phyloP scores from a whole-genome alignment of 805 yeast species.

The Maudiozyma bulderi region DNA sequence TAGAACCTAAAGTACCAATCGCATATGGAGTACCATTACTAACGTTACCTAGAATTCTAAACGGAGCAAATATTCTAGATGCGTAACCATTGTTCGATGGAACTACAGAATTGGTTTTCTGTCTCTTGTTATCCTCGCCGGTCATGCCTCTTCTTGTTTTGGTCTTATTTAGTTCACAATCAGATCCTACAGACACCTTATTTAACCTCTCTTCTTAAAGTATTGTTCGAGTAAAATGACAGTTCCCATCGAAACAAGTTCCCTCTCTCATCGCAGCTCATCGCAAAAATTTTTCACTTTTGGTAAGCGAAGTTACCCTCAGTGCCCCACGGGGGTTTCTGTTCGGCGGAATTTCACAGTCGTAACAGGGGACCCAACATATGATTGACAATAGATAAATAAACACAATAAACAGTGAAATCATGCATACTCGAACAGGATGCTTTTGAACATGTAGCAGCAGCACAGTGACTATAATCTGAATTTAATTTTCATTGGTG shows the following conservation, averaged over 20 bases:
- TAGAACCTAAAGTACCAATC: conserved; percentile 76
- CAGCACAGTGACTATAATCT: no score
- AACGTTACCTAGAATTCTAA: conserved; percentile 85
- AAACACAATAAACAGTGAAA: no score
- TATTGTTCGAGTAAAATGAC: neutral
- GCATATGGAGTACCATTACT: conserved; percentile 80
- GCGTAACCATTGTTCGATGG: conserved; percentile 6
- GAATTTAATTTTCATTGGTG: no score
- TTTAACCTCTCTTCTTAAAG: no score
- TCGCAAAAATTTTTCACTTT: conserved; percentile 5
- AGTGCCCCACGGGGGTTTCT: neutral
- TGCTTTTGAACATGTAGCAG: no score
- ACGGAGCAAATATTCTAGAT: conserved; percentile 73
- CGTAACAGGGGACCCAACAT: no score
- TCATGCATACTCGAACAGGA: no score
- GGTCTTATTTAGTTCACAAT: neutral
- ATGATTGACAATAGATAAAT: no score
- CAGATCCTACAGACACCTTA: neutral
- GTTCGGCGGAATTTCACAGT: neutral
- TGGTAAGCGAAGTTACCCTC: neutral
- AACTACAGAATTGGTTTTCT: conserved; percentile 9
- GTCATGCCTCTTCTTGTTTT: neutral
- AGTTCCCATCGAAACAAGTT: neutral
- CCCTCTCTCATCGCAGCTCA: conserved; percentile 2
- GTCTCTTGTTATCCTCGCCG: conserved; percentile 8